Percentiles rank a stretch among this genome's conserved stretches.
phyloP scores from a whole-genome alignment of 805 yeast genomes.

The Metschnikowia dekortorum region DNA sequence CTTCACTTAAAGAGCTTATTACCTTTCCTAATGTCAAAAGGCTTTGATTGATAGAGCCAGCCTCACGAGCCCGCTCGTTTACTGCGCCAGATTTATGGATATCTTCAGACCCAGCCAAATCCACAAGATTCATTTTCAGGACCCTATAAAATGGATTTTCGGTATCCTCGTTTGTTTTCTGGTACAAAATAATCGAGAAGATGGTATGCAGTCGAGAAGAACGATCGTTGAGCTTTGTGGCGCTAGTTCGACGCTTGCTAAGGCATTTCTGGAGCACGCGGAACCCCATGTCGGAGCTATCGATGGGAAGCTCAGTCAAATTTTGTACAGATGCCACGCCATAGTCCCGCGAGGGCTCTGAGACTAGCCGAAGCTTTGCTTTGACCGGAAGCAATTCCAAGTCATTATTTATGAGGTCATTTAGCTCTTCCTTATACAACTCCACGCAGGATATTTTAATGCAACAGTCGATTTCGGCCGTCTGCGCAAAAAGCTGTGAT shows the following conservation, averaged over 20 bases:
- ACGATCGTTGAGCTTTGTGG: slow-evolving; percentile 68
- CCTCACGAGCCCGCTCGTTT: slow-evolving; percentile 84
- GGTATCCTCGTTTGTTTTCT: slow-evolving; percentile 33
- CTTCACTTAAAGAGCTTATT: slow-evolving; percentile 51
- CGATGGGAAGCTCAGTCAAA: slow-evolving; percentile 56
- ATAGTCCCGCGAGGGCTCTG: slow-evolving; percentile 4
- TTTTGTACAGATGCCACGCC: slow-evolving; percentile 54
- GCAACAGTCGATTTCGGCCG: slow-evolving; percentile 43
- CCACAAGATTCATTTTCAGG: slow-evolving; percentile 80
- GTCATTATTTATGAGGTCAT: slow-evolving; percentile 62
- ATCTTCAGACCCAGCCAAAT: slow-evolving; percentile 93
- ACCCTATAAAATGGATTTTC: slow-evolving; percentile 24
- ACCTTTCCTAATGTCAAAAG: slow-evolving; percentile 84
- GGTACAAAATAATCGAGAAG: slow-evolving; percentile 56
- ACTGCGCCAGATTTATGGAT: slow-evolving; percentile 83
- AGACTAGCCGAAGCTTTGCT: slow-evolving; percentile 25
- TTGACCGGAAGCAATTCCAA: slow-evolving; percentile 6
- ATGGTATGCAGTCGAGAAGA: slow-evolving; percentile 78
- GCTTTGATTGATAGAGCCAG: slow-evolving; percentile 89
- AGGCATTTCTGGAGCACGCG: slow-evolving; percentile 53
- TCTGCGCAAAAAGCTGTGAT: slow-evolving; percentile 44
- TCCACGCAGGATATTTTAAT: slow-evolving; percentile 81
- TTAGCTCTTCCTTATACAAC: slow-evolving; percentile 80
- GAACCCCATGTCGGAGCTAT: slow-evolving; percentile 54
- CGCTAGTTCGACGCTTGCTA: slow-evolving; percentile 57